These are phyloP conservation scores for Pichia gijzeniarum DNA, from an alignment of 805 yeast species.

Conservation along the genomic window DNA sequence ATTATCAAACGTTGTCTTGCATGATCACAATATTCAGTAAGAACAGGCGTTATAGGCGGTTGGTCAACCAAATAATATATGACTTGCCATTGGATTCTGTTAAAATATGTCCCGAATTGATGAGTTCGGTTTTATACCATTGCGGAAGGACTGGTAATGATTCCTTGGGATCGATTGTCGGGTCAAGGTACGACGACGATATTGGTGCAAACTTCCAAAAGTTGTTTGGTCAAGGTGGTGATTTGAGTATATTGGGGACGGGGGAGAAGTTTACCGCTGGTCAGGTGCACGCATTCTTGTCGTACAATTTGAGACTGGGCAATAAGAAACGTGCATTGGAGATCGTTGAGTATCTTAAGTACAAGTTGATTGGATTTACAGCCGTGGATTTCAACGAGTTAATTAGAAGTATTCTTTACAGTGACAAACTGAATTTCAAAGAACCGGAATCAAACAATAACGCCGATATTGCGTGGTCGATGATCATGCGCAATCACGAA, in stretches of 20 bases:
- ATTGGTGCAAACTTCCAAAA: slow-evolving; percentile 1
- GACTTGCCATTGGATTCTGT: slow-evolving; percentile 31
- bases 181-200: slow-evolving; percentile 22
- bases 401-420: slow-evolving; percentile 21
- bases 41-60: slow-evolving; percentile 22
- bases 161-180: slow-evolving; percentile 23
- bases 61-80: slow-evolving; percentile 24
- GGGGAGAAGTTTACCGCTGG: slow-evolving; percentile 22
- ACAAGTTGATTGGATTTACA: slow-evolving; percentile 21
- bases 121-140: slow-evolving; percentile 28
- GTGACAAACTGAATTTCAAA: slow-evolving; percentile 4
- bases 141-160: slow-evolving; percentile 24
- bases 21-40: slow-evolving; percentile 27
- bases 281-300: slow-evolving; percentile 28
- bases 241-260: slow-evolving; percentile 9
- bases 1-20: slow-evolving; percentile 23
- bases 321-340: slow-evolving; percentile 27
- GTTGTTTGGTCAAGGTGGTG: slow-evolving; percentile 9
- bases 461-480: slow-evolving; percentile 24
- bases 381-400: slow-evolving; percentile 29
- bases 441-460: background rate
- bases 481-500: slow-evolving; percentile 17
- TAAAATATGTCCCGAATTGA: slow-evolving; percentile 27
- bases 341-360: slow-evolving; percentile 24
- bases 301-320: slow-evolving; percentile 22